These are phyloP conservation scores for Annulohypoxylon moriforme DNA, from an alignment of 495 filamentous ascomycete genomes.

Conservation along the genomic window DNA sequence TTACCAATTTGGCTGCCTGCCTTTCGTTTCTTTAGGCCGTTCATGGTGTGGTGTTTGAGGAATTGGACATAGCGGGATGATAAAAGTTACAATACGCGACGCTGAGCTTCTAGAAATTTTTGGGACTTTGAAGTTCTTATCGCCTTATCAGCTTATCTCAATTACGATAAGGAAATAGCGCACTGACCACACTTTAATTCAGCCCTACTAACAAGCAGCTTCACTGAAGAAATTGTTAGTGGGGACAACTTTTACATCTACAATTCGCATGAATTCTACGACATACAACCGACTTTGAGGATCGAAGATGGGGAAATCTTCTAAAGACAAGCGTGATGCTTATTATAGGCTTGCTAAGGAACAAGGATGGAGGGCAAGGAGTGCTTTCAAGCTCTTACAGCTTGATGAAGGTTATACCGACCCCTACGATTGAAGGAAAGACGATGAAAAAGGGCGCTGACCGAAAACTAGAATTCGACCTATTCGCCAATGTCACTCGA, in stretches of 20 bases:
- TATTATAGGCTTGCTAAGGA: slow-evolving; percentile 99
- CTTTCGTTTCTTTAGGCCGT: slow-evolving; percentile 59
- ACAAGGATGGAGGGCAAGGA: slow-evolving; percentile 96
- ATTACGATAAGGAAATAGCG: neutral
- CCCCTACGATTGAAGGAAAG: neutral
- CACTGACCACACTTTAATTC: slow-evolving; percentile 41
- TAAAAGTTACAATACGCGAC: slow-evolving; percentile 5
- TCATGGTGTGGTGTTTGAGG: slow-evolving; percentile 43
- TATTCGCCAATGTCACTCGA: slow-evolving; percentile 86
- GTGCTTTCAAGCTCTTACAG: slow-evolving; percentile 96
- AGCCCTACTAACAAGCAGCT: slow-evolving; percentile 34
- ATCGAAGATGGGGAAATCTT: slow-evolving; percentile 88
- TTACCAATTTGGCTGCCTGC: slow-evolving; percentile 45
- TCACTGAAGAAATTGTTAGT: slow-evolving; percentile 18
- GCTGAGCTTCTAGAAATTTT: slow-evolving; percentile 39
- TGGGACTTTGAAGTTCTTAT: slow-evolving; percentile 27
- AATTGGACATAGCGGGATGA: slow-evolving; percentile 10
- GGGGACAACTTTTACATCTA: slow-evolving; percentile 1
- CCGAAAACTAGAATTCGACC: slow-evolving; percentile 77
- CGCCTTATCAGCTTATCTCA: slow-evolving; percentile 20
- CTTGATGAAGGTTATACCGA: slow-evolving; percentile 75
- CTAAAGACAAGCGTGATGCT: slow-evolving; percentile 97
- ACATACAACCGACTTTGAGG: neutral
- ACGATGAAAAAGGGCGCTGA: slow-evolving; percentile 36
- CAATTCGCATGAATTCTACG: neutral